Conservation (phyloP, 1,284 basidiomycete species). For the Termitomyces sp. region DNA sequence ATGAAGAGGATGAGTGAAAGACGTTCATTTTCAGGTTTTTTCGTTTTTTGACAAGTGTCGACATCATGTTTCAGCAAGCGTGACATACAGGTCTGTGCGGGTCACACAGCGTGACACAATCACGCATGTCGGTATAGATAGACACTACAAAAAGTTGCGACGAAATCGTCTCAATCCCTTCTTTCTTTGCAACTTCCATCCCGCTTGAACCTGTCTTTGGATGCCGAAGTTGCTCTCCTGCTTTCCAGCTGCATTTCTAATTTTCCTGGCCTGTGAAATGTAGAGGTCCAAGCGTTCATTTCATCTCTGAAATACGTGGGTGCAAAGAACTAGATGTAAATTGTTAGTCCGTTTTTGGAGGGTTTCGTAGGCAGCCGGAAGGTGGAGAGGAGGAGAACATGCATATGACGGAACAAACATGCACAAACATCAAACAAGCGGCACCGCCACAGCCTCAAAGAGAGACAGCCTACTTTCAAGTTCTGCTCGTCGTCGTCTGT, state of each 20-base stretch:
- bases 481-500: conserved; percentile 10
- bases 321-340: neutral
- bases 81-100: conserved; percentile 10
- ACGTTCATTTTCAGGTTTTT: neutral
- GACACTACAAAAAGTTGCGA: conserved; percentile 5
- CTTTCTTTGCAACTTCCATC: conserved; percentile 15
- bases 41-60: neutral
- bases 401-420: conserved; percentile 8
- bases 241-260: neutral
- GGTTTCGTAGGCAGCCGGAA: conserved; percentile 6
- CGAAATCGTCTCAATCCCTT: conserved; percentile 3
- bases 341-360: neutral
- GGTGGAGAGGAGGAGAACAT: conserved; percentile 15
- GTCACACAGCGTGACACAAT: conserved; percentile 10
- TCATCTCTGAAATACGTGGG: neutral
- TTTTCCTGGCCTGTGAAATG: neutral
- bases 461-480: conserved; percentile 7
- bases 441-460: conserved; percentile 16
- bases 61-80: neutral
- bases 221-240: neutral
- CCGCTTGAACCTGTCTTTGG: neutral
- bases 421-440: conserved; percentile 16
- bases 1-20: too few relatives aligned
- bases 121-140: conserved; percentile 4
- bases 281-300: neutral